Conservation (phyloP, 163 green algal genomes). For the Botryococcus braunii region DNA sequence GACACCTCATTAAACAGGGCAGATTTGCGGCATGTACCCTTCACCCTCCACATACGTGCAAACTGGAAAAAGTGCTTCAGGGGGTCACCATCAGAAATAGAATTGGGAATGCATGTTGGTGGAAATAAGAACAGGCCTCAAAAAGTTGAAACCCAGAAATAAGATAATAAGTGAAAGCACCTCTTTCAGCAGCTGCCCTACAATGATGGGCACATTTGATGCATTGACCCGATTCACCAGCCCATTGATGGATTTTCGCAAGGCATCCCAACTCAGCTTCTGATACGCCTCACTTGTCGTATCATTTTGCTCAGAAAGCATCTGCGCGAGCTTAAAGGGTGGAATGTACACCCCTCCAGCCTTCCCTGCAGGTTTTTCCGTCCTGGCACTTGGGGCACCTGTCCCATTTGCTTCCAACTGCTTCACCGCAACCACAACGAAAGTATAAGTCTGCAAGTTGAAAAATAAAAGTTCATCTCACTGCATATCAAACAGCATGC, state of each 20-base stretch:
- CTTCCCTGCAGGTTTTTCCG: conserved; percentile 7
- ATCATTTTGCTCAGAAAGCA: conserved; percentile 76
- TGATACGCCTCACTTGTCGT: conserved; percentile 72
- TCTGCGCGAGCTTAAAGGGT: conserved; percentile 90
- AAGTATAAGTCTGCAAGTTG: no score
- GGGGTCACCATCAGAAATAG: background rate
- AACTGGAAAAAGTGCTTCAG: no score
- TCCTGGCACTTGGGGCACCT: no score
- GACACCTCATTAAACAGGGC: no score
- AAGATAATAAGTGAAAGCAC: conserved; percentile 20
- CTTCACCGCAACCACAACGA: no score
- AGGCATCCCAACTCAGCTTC: conserved; percentile 87
- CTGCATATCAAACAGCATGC: no score
- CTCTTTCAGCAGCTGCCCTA: conserved; percentile 82
- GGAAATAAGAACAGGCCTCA: background rate
- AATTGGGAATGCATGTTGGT: background rate
- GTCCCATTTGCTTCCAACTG: no score
- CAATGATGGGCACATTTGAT: conserved; percentile 86
- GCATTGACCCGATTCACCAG: conserved; percentile 96
- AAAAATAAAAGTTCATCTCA: no score
- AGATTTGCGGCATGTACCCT: no score
- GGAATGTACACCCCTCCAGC: conserved; percentile 91
- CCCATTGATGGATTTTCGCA: conserved; percentile 83
- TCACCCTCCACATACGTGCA: no score
- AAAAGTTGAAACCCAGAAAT: background rate